These are phyloP conservation scores for Pseudogymnoascus sp. DNA, from an alignment of 2,329 filamentous ascomycete species.

Conservation along the genomic window DNA sequence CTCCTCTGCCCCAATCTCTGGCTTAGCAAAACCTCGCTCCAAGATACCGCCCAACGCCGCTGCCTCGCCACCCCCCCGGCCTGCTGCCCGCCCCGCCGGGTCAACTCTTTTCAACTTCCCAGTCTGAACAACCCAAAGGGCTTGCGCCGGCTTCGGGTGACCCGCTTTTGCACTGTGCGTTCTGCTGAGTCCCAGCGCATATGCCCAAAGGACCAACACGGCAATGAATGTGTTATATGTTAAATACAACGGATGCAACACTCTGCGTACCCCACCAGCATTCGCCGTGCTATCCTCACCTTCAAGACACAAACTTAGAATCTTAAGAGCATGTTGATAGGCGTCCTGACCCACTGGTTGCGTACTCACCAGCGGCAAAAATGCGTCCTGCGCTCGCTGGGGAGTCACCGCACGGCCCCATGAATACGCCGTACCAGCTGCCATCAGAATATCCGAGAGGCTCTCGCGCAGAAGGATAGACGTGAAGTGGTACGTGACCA, in stretches of 20 bases:
- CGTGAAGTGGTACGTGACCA: slow-evolving; percentile 21
- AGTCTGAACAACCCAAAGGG: not conserved
- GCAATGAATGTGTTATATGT: slow-evolving; percentile 10
- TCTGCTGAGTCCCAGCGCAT: slow-evolving; percentile 8
- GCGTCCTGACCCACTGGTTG: slow-evolving; percentile 20
- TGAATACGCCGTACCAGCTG: slow-evolving; percentile 21
- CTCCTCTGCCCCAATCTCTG: not conserved
- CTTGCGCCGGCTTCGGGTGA: not conserved
- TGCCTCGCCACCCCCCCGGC: not conserved
- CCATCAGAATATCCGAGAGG: slow-evolving; percentile 22
- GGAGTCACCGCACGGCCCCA: slow-evolving; percentile 21
- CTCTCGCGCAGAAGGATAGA: slow-evolving; percentile 19
- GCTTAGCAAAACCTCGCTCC: slow-evolving; percentile 4
- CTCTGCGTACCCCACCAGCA: not conserved
- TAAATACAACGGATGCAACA: slow-evolving; percentile 11
- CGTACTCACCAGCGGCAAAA: slow-evolving; percentile 17
- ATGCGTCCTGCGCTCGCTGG: slow-evolving; percentile 21
- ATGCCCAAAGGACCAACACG: slow-evolving; percentile 7
- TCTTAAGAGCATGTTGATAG: slow-evolving; percentile 19
- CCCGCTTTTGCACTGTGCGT: not conserved
- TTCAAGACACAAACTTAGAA: slow-evolving; percentile 19
- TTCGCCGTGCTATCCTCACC: slow-evolving; percentile 13
- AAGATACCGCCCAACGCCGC: not conserved
- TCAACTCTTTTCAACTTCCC: slow-evolving; percentile 3
- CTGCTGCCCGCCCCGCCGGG: not conserved